phyloP scores from a whole-genome alignment of 1,284 basidiomycete genomes.

The Bjerkandera adusta region DNA sequence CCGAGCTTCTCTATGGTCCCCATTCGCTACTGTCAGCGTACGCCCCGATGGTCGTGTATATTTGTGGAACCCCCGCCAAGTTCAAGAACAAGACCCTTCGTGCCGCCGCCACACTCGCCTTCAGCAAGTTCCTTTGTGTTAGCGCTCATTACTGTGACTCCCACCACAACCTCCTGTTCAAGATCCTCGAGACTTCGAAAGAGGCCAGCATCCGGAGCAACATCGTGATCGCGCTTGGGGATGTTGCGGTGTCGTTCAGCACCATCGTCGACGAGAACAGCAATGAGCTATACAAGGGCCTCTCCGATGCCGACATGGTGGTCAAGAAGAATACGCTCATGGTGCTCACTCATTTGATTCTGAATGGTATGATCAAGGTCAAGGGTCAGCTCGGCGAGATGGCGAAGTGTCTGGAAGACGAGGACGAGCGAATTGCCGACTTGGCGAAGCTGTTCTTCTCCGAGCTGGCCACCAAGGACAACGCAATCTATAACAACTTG shows the following conservation, averaged over 20 bases:
- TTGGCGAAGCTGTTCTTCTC: slow-evolving; percentile 97
- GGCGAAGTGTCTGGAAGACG: slow-evolving; percentile 97
- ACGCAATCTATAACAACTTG: slow-evolving; percentile 98
- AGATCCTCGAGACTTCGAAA: slow-evolving; percentile 87
- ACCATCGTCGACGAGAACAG: slow-evolving; percentile 97
- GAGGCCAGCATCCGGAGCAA: slow-evolving; percentile 92
- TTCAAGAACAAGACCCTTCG: slow-evolving; percentile 90
- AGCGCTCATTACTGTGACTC: slow-evolving; percentile 92
- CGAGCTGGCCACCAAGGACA: slow-evolving; percentile 96
- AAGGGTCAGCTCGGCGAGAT: slow-evolving; percentile 99
- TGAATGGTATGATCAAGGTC: slow-evolving; percentile 99
- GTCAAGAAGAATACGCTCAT: slow-evolving; percentile 99
- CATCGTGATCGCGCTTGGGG: slow-evolving; percentile 95
- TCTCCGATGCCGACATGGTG: slow-evolving; percentile 82
- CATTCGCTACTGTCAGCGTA: slow-evolving; percentile 85
- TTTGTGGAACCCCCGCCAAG: slow-evolving; percentile 84
- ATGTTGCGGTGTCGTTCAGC: slow-evolving; percentile 96
- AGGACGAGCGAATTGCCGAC: slow-evolving; percentile 87
- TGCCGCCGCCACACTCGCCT: slow-evolving; percentile 83
- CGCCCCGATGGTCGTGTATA: slow-evolving; percentile 87
- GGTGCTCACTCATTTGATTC: slow-evolving; percentile 96
- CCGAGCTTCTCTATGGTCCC: slow-evolving; percentile 84
- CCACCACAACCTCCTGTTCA: slow-evolving; percentile 88
- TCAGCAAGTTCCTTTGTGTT: slow-evolving; percentile 97
- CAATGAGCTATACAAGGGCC: slow-evolving; percentile 91